Conservation (phyloP, 192 early-diverging fungal species). For the Spizellomyces sp. region DNA sequence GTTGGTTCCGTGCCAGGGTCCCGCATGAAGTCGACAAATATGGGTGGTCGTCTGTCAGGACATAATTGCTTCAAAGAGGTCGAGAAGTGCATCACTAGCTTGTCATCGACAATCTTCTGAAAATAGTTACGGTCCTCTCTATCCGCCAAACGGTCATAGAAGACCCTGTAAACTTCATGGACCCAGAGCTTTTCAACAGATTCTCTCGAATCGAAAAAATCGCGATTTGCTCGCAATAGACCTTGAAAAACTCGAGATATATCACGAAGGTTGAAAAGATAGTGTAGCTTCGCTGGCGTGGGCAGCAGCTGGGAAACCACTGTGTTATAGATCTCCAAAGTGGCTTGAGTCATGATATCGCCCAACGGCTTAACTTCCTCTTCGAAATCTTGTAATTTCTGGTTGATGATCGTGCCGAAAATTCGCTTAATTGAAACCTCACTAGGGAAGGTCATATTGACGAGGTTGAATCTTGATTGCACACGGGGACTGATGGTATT, state of each 20-base stretch:
- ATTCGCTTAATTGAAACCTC: constrained; percentile 53
- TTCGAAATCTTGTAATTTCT: constrained; percentile 58
- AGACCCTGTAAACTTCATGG: constrained; percentile 58
- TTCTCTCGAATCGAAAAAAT: constrained; percentile 58
- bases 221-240: constrained; percentile 52
- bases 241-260: constrained; percentile 67
- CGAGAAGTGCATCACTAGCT: constrained; percentile 51
- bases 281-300: constrained; percentile 63
- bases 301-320: constrained; percentile 55
- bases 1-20: constrained; percentile 41
- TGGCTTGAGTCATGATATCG: constrained; percentile 56
- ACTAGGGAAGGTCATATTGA: constrained; percentile 61
- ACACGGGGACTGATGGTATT: constrained; percentile 56
- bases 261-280: constrained; percentile 63
- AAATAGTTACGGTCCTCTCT: constrained; percentile 55
- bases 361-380: constrained; percentile 59
- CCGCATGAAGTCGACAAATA: constrained; percentile 61
- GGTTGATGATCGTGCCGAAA: constrained; percentile 59
- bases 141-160: constrained; percentile 56
- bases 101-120: constrained; percentile 56
- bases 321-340: constrained; percentile 60
- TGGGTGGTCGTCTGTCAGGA: constrained; percentile 47
- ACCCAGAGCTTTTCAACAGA: constrained; percentile 57
- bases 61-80: constrained; percentile 49
- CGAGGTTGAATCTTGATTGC: constrained; percentile 56